Base-by-base conservation (phyloP, 257 asterid species). In the Schizonepeta tenuifolia region DNA sequence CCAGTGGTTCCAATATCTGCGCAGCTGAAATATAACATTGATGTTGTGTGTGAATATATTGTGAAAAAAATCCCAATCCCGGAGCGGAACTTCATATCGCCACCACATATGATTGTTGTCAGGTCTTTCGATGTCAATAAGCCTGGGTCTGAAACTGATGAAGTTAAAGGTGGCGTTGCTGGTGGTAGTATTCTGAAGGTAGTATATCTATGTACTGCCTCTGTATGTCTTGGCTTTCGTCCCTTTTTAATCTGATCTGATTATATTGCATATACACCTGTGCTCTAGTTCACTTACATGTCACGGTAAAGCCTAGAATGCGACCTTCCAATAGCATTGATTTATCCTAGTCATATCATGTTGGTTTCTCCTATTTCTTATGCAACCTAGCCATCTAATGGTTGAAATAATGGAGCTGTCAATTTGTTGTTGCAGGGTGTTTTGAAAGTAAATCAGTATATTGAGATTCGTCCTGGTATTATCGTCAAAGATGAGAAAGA, bases 381-480 rank as follows among this genome's bases (percentile, higher is more conserved):
- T 47, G 59, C 51, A 74, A 44, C 58, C 53, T 21, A 33, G 46
- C 54, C 51, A 60, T 38, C 63, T 3, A 69, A 2, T 41, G 40
- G 71, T 14, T n/a, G 20, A 40, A 55, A 68, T 26, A 20, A 56
- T 43, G 20, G 13, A 57, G 26, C 68, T 13, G 49, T 65, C 18
- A 51, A 14, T 61, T 72, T 63, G 38, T 76, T 21, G 60, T 64
- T 84, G 89, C 88, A 95, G 99, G 99, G 99, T 80, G 99, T 95
- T 71, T 73, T 95, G 89, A 92, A 72, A 84, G 95, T 95, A 44
- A 88, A 95, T 80, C 99, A 95, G 67, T 58, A 44, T 78, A 88
- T 92, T 47, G 99, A 95, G 86, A 95, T 95, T 63, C 99, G 98
- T 13, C 99, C 99, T 47, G 99, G 99, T 68, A 91, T 92, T 77